Evolutionary conservation across 352 stramenopile genomes (phyloP).

Genomic region (Pythium oligandrum): DNA sequence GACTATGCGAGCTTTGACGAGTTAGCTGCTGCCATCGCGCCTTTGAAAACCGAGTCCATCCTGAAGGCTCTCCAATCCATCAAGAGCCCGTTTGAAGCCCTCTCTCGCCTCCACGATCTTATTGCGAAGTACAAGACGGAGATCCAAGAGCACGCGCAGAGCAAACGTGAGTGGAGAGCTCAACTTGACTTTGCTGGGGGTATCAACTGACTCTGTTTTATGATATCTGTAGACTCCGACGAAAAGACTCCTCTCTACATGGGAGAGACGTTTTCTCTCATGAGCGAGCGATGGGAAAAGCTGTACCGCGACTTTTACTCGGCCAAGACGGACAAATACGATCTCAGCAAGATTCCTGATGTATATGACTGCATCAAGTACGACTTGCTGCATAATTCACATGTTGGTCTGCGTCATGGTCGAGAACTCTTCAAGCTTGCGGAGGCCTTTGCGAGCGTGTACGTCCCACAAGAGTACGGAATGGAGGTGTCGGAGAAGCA

Average conservation of each 20-base stretch:
- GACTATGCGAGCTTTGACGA: conserved; percentile 70
- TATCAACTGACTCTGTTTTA: too few species aligned
- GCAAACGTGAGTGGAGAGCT: conserved; percentile 21
- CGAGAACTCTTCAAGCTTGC: conserved; percentile 93
- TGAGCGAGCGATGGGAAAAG: conserved; percentile 93
- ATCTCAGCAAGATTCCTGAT: conserved; percentile 96
- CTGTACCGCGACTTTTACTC: conserved; percentile 95
- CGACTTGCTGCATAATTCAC: conserved; percentile 97
- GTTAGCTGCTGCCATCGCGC: conserved; percentile 56
- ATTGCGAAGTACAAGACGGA: conserved; percentile 73
- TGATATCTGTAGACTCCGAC: conserved; percentile 36
- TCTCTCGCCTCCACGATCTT: conserved; percentile 67
- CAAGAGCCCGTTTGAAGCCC: conserved; percentile 75
- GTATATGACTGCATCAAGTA: conserved; percentile 98
- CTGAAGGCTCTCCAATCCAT: conserved; percentile 70
- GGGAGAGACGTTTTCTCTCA: conserved; percentile 94
- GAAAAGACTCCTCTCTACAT: conserved; percentile 91
- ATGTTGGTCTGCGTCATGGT: conserved; percentile 85
- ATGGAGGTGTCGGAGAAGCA: conserved; percentile 92
- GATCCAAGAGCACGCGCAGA: conserved; percentile 64
- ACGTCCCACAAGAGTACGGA: conserved; percentile 97
- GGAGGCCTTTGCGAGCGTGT: conserved; percentile 94
- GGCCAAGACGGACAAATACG: conserved; percentile 83
- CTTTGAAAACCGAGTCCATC: conserved; percentile 74
- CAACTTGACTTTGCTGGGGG: too few species aligned